Base-by-base conservation (phyloP, 1,284 basidiomycete genomes). In the Ganoderma boninense region DNA sequence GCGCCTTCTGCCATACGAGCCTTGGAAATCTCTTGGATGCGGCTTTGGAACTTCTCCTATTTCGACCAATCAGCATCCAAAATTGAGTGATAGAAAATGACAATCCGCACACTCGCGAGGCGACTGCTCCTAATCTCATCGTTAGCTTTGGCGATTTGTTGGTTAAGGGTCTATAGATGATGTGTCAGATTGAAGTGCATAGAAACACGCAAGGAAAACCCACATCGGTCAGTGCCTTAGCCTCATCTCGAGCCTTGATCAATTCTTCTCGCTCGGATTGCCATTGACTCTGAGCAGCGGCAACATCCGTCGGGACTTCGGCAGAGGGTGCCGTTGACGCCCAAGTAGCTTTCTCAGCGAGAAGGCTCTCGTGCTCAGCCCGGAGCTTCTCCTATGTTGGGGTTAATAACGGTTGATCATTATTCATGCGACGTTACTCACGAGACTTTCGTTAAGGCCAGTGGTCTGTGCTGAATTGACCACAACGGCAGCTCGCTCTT, bases 181-280 rank as follows among this genome's bases (percentile, higher is more conserved):
- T 11, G 49, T 14, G 23, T 54, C 10, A 49, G 61, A 20, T 26
- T 16, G 5, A 8, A 40, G 38, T 1, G 11, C 23, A 5, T 18
- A 32, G 16, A 18, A 26, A 35, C 60, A 62, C 4, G 20, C 16
- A 11, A 38, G 2, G 11, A 11, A 10, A 42, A 69, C 79, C 26
- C 77, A 91, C 92, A 83, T 90, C 87, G 40, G 86, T 81, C 65
- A 87, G 86, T 16, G 85, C 81, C 13, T 86, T 71, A 4, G 89
- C 89, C 26, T 90, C 87, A 71, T 93, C 90, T 18, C 89, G 88
- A 52, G 85, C 83, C 73, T 89, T 88, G 29, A 84, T 69, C 2
- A 94, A 81, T 64, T 87, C 85, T 0, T 80, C 82, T 74, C 88
- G 92, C 76, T 93, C 91, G 2, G 82, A 75, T 68, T 92, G 90